Evolutionary conservation across 2,329 filamentous ascomycete species (phyloP).

Genomic region (Aspergillus sojae): DNA sequence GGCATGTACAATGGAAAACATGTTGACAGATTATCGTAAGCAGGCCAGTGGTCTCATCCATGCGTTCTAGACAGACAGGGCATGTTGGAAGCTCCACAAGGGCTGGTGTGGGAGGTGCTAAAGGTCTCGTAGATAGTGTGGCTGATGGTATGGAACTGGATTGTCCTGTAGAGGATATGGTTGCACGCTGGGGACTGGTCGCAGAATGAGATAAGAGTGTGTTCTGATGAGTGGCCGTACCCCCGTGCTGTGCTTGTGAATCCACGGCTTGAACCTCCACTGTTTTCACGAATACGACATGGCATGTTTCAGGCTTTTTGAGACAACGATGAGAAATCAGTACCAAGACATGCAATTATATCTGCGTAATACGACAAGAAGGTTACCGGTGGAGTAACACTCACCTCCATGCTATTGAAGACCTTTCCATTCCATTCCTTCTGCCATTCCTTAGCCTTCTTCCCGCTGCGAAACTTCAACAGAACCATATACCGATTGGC

Average conservation of each 20-base stretch:
- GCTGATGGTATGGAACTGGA: slow-evolving; percentile 41
- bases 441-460: slow-evolving; percentile 77
- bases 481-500: slow-evolving; percentile 93
- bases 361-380: background rate
- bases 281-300: slow-evolving; percentile 90
- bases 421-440: slow-evolving; percentile 88
- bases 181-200: slow-evolving; percentile 27
- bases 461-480: slow-evolving; percentile 83
- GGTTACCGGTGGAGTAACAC: slow-evolving; percentile 26
- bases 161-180: slow-evolving; percentile 30
- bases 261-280: slow-evolving; percentile 77
- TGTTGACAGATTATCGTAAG: slow-evolving; percentile 97
- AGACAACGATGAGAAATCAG: slow-evolving; percentile 18
- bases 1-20: slow-evolving; percentile 93
- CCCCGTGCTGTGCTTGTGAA: slow-evolving; percentile 33
- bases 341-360: background rate
- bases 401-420: slow-evolving; percentile 87
- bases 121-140: slow-evolving; percentile 61
- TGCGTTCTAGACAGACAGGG: slow-evolving; percentile 92
- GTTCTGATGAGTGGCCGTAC: slow-evolving; percentile 52
- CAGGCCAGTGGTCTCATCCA: slow-evolving; percentile 95
- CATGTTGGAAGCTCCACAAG: slow-evolving; percentile 92
- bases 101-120: slow-evolving; percentile 76
- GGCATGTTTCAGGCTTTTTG: slow-evolving; percentile 80
- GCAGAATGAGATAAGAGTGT: slow-evolving; percentile 56